Conservation (phyloP, 1,284 basidiomycete genomes). For the Irpex lacteus region DNA sequence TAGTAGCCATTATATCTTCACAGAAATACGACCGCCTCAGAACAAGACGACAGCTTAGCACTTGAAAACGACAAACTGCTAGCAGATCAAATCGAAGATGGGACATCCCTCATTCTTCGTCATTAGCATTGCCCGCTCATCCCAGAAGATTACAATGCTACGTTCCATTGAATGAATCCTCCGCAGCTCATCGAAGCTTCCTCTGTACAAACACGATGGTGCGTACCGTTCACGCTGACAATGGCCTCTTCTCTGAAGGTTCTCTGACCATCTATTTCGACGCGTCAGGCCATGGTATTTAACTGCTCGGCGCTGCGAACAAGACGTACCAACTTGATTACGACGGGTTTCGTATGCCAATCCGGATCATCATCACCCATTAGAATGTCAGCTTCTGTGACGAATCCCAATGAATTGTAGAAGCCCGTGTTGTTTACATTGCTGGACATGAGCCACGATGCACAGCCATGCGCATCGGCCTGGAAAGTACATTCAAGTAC, state of each 20-base stretch:
- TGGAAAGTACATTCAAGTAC: neutral
- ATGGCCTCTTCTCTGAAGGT: neutral
- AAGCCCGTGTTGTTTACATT: constrained; percentile 20
- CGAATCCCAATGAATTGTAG: constrained; percentile 23
- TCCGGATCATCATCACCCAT: constrained; percentile 21
- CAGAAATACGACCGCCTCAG: constrained; percentile 7
- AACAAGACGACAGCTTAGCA: neutral
- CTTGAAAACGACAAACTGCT: constrained; percentile 9
- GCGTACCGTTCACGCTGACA: neutral
- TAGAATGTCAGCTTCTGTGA: constrained; percentile 12
- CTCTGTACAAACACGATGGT: neutral
- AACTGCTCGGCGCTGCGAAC: too few species aligned
- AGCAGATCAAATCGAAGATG: constrained; percentile 18
- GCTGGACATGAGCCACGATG: constrained; percentile 19
- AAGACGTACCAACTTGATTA: constrained; percentile 16
- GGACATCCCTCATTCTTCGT: constrained; percentile 14
- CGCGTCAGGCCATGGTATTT: too few species aligned
- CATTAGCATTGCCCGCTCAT: neutral
- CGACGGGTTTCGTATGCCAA: constrained; percentile 17
- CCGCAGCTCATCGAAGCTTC: too few species aligned
- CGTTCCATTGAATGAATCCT: neutral
- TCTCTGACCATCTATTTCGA: neutral
- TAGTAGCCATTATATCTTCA: constrained; percentile 22
- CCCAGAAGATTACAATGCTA: neutral
- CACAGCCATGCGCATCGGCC: constrained; percentile 19